Conservation (phyloP, 2,329 filamentous ascomycete genomes). For the Colletotrichum spaethianum region DNA sequence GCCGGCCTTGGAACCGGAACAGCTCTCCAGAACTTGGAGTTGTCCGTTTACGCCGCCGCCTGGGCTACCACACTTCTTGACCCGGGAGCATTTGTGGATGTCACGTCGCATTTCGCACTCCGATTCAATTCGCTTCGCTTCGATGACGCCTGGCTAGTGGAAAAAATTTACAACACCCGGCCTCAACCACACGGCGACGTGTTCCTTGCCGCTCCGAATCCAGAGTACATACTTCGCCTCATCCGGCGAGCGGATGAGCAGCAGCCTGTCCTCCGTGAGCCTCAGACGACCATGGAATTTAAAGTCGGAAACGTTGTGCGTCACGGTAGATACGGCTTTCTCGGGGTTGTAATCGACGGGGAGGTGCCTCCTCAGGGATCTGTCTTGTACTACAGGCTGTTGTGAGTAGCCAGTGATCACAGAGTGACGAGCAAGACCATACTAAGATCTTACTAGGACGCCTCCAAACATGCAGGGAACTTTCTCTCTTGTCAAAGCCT, state of each 20-base stretch:
- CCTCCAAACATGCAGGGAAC: conserved; percentile 38
- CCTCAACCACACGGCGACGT: conserved; percentile 27
- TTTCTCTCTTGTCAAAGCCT: conserved; percentile 38
- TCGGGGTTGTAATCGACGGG: conserved; percentile 88
- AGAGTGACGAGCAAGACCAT: conserved; percentile 41
- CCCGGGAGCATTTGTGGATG: conserved; percentile 37
- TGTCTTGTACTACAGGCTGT: conserved; percentile 22
- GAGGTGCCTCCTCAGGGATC: conserved; percentile 46
- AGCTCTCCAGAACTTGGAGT: conserved; percentile 69
- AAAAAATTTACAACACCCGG: conserved; percentile 56
- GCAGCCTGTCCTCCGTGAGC: conserved; percentile 54
- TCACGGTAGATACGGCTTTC: conserved; percentile 84
- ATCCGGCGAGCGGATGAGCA: conserved; percentile 62
- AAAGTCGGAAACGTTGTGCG: conserved; percentile 87
- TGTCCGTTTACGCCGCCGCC: conserved; percentile 78
- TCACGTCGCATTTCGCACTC: conserved; percentile 40
- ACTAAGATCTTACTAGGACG: conserved; percentile 10
- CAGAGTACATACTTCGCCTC: conserved; percentile 48
- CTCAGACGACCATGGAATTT: conserved; percentile 57
- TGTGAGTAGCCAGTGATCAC: conserved; percentile 42
- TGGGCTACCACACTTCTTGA: conserved; percentile 77
- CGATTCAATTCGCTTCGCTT: conserved; percentile 65
- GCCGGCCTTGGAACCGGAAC: conserved; percentile 46
- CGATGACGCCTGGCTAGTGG: conserved; percentile 80
- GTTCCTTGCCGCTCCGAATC: conserved; percentile 30